Evolutionary conservation across 2,329 filamentous ascomycete genomes (phyloP), one percentile per base, ranked within the genome.

Genomic region (Knoxdaviesia capensis): DNA sequence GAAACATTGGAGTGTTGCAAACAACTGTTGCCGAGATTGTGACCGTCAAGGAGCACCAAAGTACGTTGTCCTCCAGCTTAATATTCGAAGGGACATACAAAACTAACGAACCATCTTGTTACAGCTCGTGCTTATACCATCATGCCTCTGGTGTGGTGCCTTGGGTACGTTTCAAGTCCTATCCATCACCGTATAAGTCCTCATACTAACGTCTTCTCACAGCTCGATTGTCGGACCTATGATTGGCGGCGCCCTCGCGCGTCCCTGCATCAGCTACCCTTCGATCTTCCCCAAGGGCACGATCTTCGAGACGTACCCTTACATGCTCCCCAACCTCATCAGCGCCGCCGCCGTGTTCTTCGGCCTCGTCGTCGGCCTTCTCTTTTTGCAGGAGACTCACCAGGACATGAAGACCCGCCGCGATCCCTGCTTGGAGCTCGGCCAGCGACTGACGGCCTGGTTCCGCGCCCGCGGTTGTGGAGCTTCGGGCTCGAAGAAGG

Each of bases 141-240:
- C 50, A 94, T 98, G 86, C 90, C 90, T 6, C 85, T 94, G 56
- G 84, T 96, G 30, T 98, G 90, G 90, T 94, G 87, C 56, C 70
- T 98, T 54, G 90, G 90, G 68, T 84, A 65, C 61, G 67, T 61
- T 40, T n/a, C 35, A 3, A 5, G 8, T 40, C 7, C 30, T 11
- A 20, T 36, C n/a, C 36, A 7, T 10, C 4, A 4, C 11, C 7
- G 36, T 5, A 31, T 7, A 7, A 33, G 28, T 20, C n/a, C 31
- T 9, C 1, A 5, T 8, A 33, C 38, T 41, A 38, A 41, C 30
- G 33, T 11, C 7, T 7, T 32, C 36, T 29, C 31, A 51, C 52
- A 84, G 80, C 51, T 94, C 88, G 31, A 94, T 96, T 52, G 69
- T 94, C 50, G 90, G 90, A 33, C 87, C 88, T 39, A 81, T 83